These are phyloP conservation scores for Fusarium marasasianum DNA, from an alignment of 2,329 filamentous ascomycete species.

Conservation along the genomic window DNA sequence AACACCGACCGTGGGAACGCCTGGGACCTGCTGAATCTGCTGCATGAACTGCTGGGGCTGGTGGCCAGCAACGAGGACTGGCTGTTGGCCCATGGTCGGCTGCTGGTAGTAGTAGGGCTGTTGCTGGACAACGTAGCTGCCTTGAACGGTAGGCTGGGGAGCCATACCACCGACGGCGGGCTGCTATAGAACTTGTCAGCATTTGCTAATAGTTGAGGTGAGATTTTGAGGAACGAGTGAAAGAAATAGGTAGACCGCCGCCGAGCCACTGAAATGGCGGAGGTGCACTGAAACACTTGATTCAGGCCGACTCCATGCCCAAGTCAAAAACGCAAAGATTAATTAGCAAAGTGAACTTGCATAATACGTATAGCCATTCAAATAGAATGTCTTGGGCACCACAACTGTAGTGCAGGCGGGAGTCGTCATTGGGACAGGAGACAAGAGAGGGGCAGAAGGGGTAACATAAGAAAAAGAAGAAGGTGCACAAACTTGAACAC, in stretches of 20 bases:
- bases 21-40: slow-evolving; percentile 41
- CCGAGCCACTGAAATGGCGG: background rate
- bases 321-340: background rate
- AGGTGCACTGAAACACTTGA: background rate
- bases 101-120: slow-evolving; percentile 48
- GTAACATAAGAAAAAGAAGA: slow-evolving; percentile 43
- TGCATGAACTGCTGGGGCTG: slow-evolving; percentile 38
- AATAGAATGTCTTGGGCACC: slow-evolving; percentile 47
- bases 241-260: background rate
- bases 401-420: slow-evolving; percentile 44
- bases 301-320: background rate
- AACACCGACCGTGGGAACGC: slow-evolving; percentile 41
- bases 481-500: background rate
- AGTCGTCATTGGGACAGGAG: slow-evolving; percentile 37
- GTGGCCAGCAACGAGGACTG: slow-evolving; percentile 47
- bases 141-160: slow-evolving; percentile 41
- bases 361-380: slow-evolving; percentile 50
- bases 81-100: slow-evolving; percentile 44
- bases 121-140: slow-evolving; percentile 46
- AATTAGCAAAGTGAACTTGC: slow-evolving; percentile 48
- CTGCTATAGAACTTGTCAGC: slow-evolving; percentile 43
- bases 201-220: background rate
- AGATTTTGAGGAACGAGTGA: background rate
- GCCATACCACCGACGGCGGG: slow-evolving; percentile 43
- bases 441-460: slow-evolving; percentile 34